A percentile compares a stretch with the other conserved stretches of the same genome.
Conservation (phyloP, 352 stramenopile species). For the Phytophthora hybrid region DNA sequence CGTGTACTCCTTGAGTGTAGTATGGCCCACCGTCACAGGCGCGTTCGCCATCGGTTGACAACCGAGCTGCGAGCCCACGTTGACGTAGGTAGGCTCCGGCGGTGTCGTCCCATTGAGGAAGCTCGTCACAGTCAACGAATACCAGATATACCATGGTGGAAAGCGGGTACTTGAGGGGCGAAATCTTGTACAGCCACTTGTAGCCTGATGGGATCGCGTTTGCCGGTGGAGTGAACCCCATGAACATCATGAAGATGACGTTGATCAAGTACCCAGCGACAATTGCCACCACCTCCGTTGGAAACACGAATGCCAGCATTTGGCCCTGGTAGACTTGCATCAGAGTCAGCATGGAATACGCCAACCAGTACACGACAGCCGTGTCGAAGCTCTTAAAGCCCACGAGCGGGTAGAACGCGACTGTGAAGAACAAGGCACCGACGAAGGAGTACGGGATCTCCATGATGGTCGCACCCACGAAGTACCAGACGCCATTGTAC, state of each 20-base stretch:
- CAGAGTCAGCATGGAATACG: slow-evolving; percentile 40
- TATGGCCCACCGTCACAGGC: slow-evolving; percentile 29
- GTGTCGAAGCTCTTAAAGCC: slow-evolving; percentile 32
- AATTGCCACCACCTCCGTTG: slow-evolving; percentile 50
- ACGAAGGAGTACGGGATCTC: slow-evolving; percentile 63
- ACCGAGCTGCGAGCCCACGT: slow-evolving; percentile 32
- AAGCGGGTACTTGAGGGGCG: slow-evolving; percentile 27
- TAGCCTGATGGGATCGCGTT: slow-evolving; percentile 23
- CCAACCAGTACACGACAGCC: slow-evolving; percentile 40
- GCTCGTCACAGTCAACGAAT: slow-evolving; percentile 41
- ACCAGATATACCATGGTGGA: slow-evolving; percentile 35
- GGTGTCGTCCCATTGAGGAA: slow-evolving; percentile 29
- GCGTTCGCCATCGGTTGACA: slow-evolving; percentile 35
- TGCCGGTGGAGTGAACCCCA: slow-evolving; percentile 55
- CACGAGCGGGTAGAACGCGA: slow-evolving; percentile 42
- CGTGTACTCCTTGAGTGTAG: slow-evolving; percentile 33
- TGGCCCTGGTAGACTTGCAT: slow-evolving; percentile 80
- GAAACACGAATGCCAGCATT: slow-evolving; percentile 69
- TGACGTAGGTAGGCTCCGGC: slow-evolving; percentile 23
- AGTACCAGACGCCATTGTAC: slow-evolving; percentile 77
- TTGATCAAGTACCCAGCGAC: slow-evolving; percentile 52
- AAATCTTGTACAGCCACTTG: slow-evolving; percentile 36
- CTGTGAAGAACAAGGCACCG: slow-evolving; percentile 49
- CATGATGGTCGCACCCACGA: slow-evolving; percentile 48
- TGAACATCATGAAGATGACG: slow-evolving; percentile 65